Percentiles rank a stretch among this genome's conserved stretches.
Evolutionary conservation across 345 rosid species (phyloP).

Genomic region (Salix arbutifolia): DNA sequence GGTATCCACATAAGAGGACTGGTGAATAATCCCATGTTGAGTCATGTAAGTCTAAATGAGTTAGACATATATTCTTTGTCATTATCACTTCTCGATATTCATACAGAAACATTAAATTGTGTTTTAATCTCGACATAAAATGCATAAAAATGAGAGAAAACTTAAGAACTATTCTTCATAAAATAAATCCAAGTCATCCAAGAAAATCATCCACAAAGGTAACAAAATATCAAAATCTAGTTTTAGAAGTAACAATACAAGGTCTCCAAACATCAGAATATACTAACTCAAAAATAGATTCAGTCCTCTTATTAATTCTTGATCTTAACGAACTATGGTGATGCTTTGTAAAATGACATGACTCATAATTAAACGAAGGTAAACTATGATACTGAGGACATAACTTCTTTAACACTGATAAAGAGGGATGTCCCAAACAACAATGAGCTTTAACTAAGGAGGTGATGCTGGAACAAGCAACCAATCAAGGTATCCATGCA

Average conservation of each 20-base stretch:
- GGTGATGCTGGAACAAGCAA: background rate
- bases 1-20: too few species aligned
- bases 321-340: background rate
- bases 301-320: background rate
- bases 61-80: too few species aligned
- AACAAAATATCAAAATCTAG: background rate
- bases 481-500: background rate
- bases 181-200: background rate
- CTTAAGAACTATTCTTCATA: background rate
- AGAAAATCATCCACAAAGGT: background rate
- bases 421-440: background rate
- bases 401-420: background rate
- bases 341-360: background rate
- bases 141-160: background rate
- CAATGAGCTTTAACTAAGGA: background rate
- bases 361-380: background rate
- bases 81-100: too few species aligned
- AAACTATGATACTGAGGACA: background rate
- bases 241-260: background rate
- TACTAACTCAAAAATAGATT: background rate
- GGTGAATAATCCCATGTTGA: too few species aligned
- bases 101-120: background rate
- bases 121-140: background rate
- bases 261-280: background rate
- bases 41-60: too few species aligned